These are phyloP conservation scores for Lactarius trivialis DNA, from an alignment of 768 basidiomycete genomes.

Conservation along the genomic window DNA sequence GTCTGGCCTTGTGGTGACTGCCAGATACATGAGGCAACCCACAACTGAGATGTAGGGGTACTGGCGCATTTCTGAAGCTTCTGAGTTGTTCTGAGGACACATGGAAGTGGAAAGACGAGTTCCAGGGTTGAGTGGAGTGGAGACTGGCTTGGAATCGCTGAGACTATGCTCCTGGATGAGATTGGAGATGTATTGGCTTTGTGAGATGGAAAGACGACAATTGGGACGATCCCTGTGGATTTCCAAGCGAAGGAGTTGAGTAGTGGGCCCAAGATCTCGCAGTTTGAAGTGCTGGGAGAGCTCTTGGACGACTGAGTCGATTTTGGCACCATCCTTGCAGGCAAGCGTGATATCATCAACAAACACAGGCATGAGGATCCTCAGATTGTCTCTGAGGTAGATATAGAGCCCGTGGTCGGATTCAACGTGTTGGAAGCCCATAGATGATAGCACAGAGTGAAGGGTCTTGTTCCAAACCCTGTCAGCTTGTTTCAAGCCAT, in stretches of 20 bases:
- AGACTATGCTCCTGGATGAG: neutral
- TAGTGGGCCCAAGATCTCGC: neutral
- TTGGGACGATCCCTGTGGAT: neutral
- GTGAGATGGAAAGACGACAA: neutral
- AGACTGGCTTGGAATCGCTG: neutral
- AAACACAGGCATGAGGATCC: neutral
- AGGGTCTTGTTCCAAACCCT: neutral
- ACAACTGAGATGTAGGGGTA: neutral
- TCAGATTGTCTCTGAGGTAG: neutral
- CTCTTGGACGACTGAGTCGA: neutral
- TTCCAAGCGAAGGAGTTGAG: neutral
- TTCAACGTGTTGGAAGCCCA: neutral
- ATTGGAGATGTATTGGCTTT: slow-evolving; percentile 4
- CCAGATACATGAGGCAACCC: neutral
- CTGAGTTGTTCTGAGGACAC: neutral
- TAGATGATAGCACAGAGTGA: neutral
- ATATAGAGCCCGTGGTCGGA: neutral
- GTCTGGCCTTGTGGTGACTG: neutral
- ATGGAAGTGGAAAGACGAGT: slow-evolving; percentile 1
- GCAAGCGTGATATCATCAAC: neutral
- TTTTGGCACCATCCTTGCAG: neutral
- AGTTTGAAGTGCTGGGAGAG: slow-evolving; percentile 1
- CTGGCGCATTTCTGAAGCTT: neutral
- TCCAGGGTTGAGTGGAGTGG: slow-evolving; percentile 11
- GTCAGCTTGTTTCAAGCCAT: neutral